phyloP scores from a whole-genome alignment of 2,329 filamentous ascomycete genomes.

The Dactylonectria macrodidyma region DNA sequence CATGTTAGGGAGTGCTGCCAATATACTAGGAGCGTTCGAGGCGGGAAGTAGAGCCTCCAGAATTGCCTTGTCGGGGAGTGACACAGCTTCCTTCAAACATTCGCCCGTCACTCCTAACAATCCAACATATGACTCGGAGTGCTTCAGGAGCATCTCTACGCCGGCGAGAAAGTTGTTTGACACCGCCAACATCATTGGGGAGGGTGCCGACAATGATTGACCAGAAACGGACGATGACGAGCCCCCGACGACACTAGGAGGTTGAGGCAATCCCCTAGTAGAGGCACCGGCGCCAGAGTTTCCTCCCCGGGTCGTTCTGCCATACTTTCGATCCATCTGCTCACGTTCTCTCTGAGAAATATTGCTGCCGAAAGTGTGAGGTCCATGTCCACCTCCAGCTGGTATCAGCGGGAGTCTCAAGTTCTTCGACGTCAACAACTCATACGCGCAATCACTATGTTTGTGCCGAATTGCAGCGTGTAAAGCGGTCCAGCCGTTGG shows the following conservation, averaged over 20 bases:
- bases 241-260: not conserved
- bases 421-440: not conserved
- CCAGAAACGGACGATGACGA: not conserved
- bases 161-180: not conserved
- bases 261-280: not conserved
- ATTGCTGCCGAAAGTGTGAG: not conserved
- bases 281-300: not conserved
- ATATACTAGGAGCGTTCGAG: not conserved
- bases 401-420: not conserved
- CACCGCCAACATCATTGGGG: not conserved
- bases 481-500: constrained; percentile 2
- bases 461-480: constrained; percentile 6
- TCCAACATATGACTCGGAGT: not conserved
- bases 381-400: not conserved
- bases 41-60: not conserved
- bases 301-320: not conserved
- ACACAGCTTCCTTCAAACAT: not conserved
- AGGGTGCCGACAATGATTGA: not conserved
- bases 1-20: not conserved
- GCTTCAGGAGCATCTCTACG: not conserved
- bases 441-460: not conserved
- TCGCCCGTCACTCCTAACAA: not conserved
- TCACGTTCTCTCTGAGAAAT: not conserved
- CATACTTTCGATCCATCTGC: not conserved
- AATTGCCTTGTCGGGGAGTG: not conserved